Percentiles rank a stretch among this genome's conserved stretches.
phyloP scores from a whole-genome alignment of 1,284 basidiomycete genomes.

The Neonothopanus nambi region DNA sequence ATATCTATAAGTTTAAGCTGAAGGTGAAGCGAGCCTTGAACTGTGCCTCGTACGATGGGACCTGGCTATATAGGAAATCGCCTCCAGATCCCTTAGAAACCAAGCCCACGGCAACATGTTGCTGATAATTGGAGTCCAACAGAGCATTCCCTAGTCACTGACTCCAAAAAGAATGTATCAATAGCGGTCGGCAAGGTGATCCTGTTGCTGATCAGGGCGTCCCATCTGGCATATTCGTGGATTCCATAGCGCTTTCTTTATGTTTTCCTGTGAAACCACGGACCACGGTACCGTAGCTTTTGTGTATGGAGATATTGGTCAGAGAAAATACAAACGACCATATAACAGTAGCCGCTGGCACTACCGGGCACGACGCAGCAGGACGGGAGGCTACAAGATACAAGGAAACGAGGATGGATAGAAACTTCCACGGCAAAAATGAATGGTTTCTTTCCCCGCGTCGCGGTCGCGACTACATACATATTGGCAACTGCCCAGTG shows the following conservation, averaged over 20 bases:
- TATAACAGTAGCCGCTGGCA: no score
- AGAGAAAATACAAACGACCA: background rate
- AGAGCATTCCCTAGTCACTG: conserved; percentile 35
- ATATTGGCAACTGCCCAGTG: no score
- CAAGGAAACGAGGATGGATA: no score
- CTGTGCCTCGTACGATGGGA: conserved; percentile 19
- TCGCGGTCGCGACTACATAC: no score
- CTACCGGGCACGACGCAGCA: no score
- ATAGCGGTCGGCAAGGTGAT: conserved; percentile 53
- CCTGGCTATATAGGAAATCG: conserved; percentile 37
- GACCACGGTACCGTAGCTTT: conserved; percentile 3
- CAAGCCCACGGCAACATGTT: conserved; percentile 49
- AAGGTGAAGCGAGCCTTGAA: conserved; percentile 26
- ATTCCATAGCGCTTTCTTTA: background rate
- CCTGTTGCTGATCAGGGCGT: conserved; percentile 23
- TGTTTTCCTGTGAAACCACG: background rate
- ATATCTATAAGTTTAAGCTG: conserved; percentile 8
- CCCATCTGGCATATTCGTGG: conserved; percentile 6
- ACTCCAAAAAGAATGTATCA: conserved; percentile 38
- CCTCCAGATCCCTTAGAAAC: conserved; percentile 46
- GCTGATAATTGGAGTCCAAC: conserved; percentile 38
- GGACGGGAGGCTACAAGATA: no score
- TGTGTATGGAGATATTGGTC: background rate
- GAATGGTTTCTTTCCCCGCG: no score
- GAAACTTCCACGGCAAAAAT: no score